Base-by-base conservation (phyloP, 1,284 basidiomycete genomes). In the Austropuccinia psidii region DNA sequence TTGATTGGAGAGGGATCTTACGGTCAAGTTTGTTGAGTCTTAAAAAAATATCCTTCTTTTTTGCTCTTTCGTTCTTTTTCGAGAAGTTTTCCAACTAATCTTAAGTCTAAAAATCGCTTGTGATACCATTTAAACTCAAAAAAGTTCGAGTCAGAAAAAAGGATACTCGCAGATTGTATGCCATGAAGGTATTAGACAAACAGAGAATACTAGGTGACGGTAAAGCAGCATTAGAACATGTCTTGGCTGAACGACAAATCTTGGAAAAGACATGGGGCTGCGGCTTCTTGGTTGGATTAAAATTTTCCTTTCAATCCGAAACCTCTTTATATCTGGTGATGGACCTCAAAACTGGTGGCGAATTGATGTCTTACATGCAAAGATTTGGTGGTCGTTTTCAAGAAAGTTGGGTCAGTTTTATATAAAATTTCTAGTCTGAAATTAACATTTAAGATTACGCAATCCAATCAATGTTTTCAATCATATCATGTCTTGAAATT, bases 331-430 rank as follows among this genome's bases (percentile, higher is more conserved):
- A 81, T 77, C 80, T 83, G 74, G 79, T 82, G 19, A 82, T 82
- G 39, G 82, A 83, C 75, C 82, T 82, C 78, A 83, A 83, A 76
- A 78, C 78, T 13, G 82, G 82, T 27, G 82, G 82, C 21, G 82
- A 83, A 77, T 77, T 83, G 39, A 83, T 81, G 68, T 77, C 76
- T 58, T 79, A 80, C 47, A 73, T 81, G 4, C 80, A 80, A 70
- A 66, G 78, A 4, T 79, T 80, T 33, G 80, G 80, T 17, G 77
- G 80, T 1, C 39, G 77, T 17, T 75, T 67, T 37, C 52, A 55
- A 31, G 67, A 70, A 58, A 37, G 54, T 35, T 70, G 67, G 67
- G 67, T 70, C 15, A 8, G 49, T 41, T 4, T 21, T n/a, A 29
- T 19, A 9, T 58, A 33, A 9, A 31, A 54, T 54, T 54, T 29